Evolutionary conservation across 441 rosid genomes (phyloP).

Genomic region (Viola pubescens): DNA sequence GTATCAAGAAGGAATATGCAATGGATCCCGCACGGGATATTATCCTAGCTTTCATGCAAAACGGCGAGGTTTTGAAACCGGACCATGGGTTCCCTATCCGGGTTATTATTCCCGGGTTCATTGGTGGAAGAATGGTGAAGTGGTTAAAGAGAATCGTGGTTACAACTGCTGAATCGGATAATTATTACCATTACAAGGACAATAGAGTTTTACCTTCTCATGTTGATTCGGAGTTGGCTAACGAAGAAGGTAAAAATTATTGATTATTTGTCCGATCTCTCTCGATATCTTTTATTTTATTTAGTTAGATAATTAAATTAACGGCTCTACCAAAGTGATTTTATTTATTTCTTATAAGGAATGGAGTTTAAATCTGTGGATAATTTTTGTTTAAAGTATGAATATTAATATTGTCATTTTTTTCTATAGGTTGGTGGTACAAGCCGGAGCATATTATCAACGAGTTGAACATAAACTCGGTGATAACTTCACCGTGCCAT

Average conservation of each 20-base stretch:
- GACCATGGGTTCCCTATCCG: conserved; percentile 91
- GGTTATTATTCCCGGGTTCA: conserved; percentile 70
- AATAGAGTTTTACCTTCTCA: conserved; percentile 78
- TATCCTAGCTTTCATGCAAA: conserved; percentile 82
- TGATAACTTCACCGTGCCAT: conserved; percentile 73
- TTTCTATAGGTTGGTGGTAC: conserved; percentile 76
- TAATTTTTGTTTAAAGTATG: background rate
- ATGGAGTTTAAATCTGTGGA: too few species aligned
- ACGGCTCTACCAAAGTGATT: too few species aligned
- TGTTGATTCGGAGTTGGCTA: conserved; percentile 77
- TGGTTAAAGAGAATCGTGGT: conserved; percentile 78
- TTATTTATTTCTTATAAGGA: too few species aligned
- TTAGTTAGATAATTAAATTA: too few species aligned
- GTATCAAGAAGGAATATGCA: conserved; percentile 49
- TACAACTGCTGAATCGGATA: conserved; percentile 62
- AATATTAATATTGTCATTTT: background rate
- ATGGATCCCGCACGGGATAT: conserved; percentile 90
- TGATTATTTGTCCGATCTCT: background rate
- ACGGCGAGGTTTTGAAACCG: conserved; percentile 63
- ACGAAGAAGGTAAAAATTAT: conserved; percentile 52
- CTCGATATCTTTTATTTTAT: too few species aligned
- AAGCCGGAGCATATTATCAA: conserved; percentile 74
- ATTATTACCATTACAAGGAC: conserved; percentile 64
- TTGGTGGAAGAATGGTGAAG: conserved; percentile 90
- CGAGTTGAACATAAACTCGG: conserved; percentile 81